A percentile compares a stretch with the other conserved stretches of the same genome.
These are phyloP conservation scores for Fabrea salina DNA, from an alignment of 169 alveolate genomes.

Conservation along the genomic window DNA sequence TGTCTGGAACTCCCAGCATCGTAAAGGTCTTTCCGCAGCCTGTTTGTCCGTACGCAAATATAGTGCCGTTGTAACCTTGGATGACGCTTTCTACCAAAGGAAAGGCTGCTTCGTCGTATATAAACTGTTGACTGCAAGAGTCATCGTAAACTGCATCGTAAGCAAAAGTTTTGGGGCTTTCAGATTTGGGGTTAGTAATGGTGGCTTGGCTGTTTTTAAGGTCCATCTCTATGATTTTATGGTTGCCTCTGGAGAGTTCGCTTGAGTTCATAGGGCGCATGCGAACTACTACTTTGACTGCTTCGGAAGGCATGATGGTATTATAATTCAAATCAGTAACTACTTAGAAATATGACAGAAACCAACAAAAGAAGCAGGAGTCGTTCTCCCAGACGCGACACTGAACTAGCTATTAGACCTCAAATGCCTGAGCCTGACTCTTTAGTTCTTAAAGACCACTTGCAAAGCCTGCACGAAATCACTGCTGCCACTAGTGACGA, in stretches of 20 bases:
- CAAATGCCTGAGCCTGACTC: slow-evolving; percentile 36
- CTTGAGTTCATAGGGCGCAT: slow-evolving; percentile 74
- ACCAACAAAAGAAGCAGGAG: no score
- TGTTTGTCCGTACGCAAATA: slow-evolving; percentile 81
- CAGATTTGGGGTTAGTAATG: slow-evolving; percentile 34
- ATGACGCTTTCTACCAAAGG: slow-evolving; percentile 89
- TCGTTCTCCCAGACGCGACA: no score
- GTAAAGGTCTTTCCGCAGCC: slow-evolving; percentile 81
- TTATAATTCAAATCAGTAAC: no score
- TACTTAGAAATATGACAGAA: no score
- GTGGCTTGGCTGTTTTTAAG: neutral
- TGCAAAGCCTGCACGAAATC: neutral
- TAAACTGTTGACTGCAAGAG: slow-evolving; percentile 69
- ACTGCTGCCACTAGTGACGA: slow-evolving; percentile 9
- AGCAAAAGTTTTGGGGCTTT: slow-evolving; percentile 38
- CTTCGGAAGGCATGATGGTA: slow-evolving; percentile 42
- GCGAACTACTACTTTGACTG: slow-evolving; percentile 83
- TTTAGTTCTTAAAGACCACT: neutral
- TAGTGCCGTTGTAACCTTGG: slow-evolving; percentile 89
- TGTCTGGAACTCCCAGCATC: slow-evolving; percentile 71
- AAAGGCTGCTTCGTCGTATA: slow-evolving; percentile 89
- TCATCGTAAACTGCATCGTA: slow-evolving; percentile 77
- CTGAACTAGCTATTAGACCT: neutral
- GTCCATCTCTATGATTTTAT: slow-evolving; percentile 39
- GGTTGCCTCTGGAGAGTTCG: slow-evolving; percentile 44